These are phyloP conservation scores for Colletotrichum sp. DNA, from an alignment of 2,329 filamentous ascomycete species.

Conservation along the genomic window DNA sequence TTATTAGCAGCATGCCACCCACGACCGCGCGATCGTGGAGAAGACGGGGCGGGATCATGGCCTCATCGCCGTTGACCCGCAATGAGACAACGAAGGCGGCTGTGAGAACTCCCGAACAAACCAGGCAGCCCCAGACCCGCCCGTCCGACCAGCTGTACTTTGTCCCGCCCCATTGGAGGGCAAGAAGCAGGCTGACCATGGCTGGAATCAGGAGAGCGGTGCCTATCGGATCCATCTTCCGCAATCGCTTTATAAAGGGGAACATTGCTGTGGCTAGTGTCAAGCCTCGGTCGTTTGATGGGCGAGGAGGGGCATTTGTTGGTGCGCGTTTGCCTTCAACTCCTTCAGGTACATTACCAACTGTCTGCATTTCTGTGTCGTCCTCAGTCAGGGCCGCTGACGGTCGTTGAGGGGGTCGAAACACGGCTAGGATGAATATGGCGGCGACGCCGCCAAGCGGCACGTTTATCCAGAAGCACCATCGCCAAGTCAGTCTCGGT, in stretches of 20 bases:
- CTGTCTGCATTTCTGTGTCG: background rate
- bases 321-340: background rate
- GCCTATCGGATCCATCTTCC: constrained; percentile 50
- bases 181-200: constrained; percentile 51
- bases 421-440: background rate
- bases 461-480: constrained; percentile 45
- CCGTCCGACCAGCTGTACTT: constrained; percentile 49
- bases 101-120: constrained; percentile 28
- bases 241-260: background rate
- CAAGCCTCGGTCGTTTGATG: background rate
- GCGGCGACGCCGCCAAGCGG: background rate
- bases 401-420: background rate
- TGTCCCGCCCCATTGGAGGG: constrained; percentile 56
- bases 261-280: background rate
- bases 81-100: constrained; percentile 30
- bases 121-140: constrained; percentile 37
- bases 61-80: constrained; percentile 40
- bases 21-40: constrained; percentile 47
- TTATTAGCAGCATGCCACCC: constrained; percentile 35
- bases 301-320: background rate
- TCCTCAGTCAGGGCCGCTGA: constrained; percentile 45
- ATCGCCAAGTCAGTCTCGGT: constrained; percentile 35
- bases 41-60: constrained; percentile 51
- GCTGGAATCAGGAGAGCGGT: constrained; percentile 53
- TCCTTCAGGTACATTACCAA: background rate